A percentile compares a stretch with the other conserved stretches of the same genome.
Evolutionary conservation across 345 rosid genomes (phyloP).

Genomic region (Moringa oleifera): DNA sequence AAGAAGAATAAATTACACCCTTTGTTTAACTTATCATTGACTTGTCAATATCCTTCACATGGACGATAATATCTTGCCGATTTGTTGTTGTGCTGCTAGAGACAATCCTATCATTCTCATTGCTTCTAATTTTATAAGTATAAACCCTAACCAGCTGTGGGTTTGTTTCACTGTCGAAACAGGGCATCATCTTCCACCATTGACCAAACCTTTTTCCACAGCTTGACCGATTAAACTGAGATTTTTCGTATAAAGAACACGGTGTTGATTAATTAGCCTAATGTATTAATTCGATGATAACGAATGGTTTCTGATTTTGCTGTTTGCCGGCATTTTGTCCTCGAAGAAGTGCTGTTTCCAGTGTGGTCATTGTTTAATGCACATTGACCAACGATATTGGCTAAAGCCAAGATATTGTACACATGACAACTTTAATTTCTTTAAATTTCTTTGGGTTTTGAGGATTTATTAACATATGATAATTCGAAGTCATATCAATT

Average conservation of each 20-base stretch:
- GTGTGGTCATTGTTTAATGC: too few relatives aligned
- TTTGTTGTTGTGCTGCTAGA: conserved; percentile 7
- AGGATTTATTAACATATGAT: too few relatives aligned
- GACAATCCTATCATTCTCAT: conserved; percentile 32
- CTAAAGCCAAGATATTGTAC: too few relatives aligned
- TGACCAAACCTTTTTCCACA: conserved; percentile 32
- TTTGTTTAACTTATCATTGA: conserved; percentile 18
- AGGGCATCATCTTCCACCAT: conserved; percentile 21
- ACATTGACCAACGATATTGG: too few relatives aligned
- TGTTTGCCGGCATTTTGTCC: too few relatives aligned
- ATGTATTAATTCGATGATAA: too few relatives aligned
- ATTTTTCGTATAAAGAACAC: conserved; percentile 8
- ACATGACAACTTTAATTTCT: too few relatives aligned
- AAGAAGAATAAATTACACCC: not conserved
- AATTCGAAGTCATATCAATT: too few relatives aligned
- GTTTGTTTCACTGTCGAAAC: conserved; percentile 18
- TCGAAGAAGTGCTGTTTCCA: too few relatives aligned
- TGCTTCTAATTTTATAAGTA: conserved; percentile 4
- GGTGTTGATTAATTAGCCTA: too few relatives aligned
- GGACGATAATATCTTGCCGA: conserved; percentile 12
- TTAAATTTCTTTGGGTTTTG: too few relatives aligned
- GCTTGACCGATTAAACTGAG: conserved; percentile 40
- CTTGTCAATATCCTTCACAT: conserved; percentile 30
- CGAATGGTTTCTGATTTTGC: too few relatives aligned
- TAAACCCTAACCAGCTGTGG: conserved; percentile 36